Evolutionary conservation across 208 protist genomes (phyloP), one percentile per base, ranked within the genome.

Genomic region (Crithidia sp.): DNA sequence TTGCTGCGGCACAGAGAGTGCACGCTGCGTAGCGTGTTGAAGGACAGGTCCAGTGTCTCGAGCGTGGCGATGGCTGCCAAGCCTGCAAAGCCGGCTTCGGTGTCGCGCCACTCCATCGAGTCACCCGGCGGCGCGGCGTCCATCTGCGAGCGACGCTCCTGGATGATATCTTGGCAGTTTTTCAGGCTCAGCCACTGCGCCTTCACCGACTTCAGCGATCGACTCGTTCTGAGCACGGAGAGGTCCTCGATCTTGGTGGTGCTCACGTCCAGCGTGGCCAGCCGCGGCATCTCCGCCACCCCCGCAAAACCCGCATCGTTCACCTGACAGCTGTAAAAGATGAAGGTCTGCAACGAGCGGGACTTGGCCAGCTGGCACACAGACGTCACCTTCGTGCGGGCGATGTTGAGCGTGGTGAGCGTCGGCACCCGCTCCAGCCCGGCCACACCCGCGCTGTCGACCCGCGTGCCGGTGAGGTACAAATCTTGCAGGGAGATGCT

Each of bases 161-260:
- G 69, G 55, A 88, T 83, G 50, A 88, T 79, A 66, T 84, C 78
- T 49, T 63, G 56, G 57, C 88, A 90, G 71, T 93, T 88, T 40
- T 75, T 71, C 45, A 93, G 67, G n/a, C 63, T 45, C 36, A 93
- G 72, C 86, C 88, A 93, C 77, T 93, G 88, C 41, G 88, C 88
- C 41, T 80, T 87, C 17, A 93, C 43, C n/a, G 54, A 77, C 47
- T 73, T 73, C 44, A 93, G 76, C 19, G 88, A 82, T 47, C 44
- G 56, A 66, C 85, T 90, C 53, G 37, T 62, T 54, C 71, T 49
- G 6, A 93, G 67, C 10, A 86, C 61, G 16, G 88, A 93, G 50
- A 93, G 65, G 76, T 93, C 55, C 14, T 82, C 76, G 41, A 89
- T 68, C 44, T 83, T 83, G 16, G 84, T 89, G 55, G 78, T 89